Conservation (phyloP, 805 yeast genomes). For the Dipodascus geniculatus region DNA sequence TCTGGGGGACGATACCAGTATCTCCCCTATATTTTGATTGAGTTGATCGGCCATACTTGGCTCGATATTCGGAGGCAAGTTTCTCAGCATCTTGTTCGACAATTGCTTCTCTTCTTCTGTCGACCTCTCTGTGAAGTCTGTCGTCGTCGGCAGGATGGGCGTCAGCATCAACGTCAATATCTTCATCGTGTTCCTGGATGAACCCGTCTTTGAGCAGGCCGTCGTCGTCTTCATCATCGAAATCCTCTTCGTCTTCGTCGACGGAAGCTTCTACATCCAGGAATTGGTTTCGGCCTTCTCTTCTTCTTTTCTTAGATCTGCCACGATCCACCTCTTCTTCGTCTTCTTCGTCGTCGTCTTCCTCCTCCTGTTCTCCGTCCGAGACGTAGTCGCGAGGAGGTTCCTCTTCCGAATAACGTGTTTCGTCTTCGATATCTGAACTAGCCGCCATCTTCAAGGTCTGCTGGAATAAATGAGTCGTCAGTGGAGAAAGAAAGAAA, state of each 20-base stretch:
- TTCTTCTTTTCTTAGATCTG: constrained; percentile 30
- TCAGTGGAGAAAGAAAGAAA: background rate
- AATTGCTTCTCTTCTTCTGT: constrained; percentile 56
- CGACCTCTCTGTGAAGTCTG: constrained; percentile 82
- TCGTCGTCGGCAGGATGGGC: constrained; percentile 39
- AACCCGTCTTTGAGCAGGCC: constrained; percentile 63
- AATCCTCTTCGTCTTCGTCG: constrained; percentile 91
- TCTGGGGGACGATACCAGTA: constrained; percentile 82
- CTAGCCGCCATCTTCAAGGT: background rate
- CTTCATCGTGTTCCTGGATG: constrained; percentile 40
- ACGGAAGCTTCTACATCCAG: constrained; percentile 98
- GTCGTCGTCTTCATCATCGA: constrained; percentile 83
- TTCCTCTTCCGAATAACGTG: background rate
- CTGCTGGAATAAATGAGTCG: background rate
- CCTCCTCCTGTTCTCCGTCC: constrained; percentile 30
- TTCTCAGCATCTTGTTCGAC: constrained; percentile 93
- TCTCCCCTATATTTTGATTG: constrained; percentile 74
- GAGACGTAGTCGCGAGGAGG: constrained; percentile 1
- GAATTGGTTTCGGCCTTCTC: constrained; percentile 61
- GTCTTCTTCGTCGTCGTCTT: constrained; percentile 56
- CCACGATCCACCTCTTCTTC: constrained; percentile 79
- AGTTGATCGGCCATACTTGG: constrained; percentile 80
- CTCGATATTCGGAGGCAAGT: constrained; percentile 83
- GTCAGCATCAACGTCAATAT: constrained; percentile 37
- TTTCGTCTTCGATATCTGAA: background rate